A percentile compares a stretch with the other conserved stretches of the same genome.
Evolutionary conservation across 768 basidiomycete genomes (phyloP).

Genomic region (Tylopilus balloui): DNA sequence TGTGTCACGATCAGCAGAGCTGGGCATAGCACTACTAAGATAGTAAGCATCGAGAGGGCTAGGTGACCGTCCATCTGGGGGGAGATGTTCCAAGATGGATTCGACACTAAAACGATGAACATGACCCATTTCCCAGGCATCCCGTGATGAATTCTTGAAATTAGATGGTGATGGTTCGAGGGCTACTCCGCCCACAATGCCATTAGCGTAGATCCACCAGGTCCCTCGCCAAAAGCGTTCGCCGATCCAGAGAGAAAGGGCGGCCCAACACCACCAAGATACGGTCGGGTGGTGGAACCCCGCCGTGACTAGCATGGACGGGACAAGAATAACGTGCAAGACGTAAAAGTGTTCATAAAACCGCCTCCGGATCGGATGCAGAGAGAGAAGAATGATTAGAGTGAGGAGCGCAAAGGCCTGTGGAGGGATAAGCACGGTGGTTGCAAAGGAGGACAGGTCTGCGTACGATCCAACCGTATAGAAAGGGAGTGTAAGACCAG

Average conservation of each 20-base stretch:
- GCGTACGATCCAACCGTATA: slow-evolving; percentile 56
- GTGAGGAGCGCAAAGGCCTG: slow-evolving; percentile 58
- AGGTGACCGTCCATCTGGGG: slow-evolving; percentile 9
- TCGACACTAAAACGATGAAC: slow-evolving; percentile 7
- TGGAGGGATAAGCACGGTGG: slow-evolving; percentile 1
- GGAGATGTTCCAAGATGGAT: neutral
- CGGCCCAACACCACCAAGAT: slow-evolving; percentile 64
- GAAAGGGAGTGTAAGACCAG: slow-evolving; percentile 57
- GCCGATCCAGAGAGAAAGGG: slow-evolving; percentile 56
- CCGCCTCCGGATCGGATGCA: slow-evolving; percentile 45
- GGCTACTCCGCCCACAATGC: slow-evolving; percentile 35
- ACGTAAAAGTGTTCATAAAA: slow-evolving; percentile 66
- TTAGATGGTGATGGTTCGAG: neutral
- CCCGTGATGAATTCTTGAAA: neutral
- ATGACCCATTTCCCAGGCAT: slow-evolving; percentile 27
- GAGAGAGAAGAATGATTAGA: slow-evolving; percentile 47
- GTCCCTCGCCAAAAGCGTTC: slow-evolving; percentile 56
- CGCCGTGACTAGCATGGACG: slow-evolving; percentile 54
- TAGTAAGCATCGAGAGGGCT: slow-evolving; percentile 28
- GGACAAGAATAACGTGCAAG: slow-evolving; percentile 58
- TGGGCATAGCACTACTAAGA: slow-evolving; percentile 1
- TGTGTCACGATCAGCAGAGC: neutral
- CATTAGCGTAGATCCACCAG: slow-evolving; percentile 59
- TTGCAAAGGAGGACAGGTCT: slow-evolving; percentile 5
- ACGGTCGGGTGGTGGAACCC: slow-evolving; percentile 66